Evolutionary conservation across 768 basidiomycete genomes (phyloP), one percentile per base, ranked within the genome.

Genomic region (Agrocybe pediades): DNA sequence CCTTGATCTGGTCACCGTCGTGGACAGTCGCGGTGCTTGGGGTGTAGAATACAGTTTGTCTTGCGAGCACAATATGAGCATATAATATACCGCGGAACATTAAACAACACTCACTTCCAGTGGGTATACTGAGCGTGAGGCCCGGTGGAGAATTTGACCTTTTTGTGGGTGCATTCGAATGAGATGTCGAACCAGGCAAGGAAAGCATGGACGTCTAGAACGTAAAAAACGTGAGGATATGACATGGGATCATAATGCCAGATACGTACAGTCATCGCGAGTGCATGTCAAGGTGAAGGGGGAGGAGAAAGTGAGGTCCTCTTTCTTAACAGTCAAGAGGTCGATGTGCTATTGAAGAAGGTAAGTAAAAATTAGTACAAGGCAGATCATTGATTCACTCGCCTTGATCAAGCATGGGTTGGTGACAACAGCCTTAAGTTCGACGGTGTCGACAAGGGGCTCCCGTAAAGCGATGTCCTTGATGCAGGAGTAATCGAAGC

Each of bases 401-500:
- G 88, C 93, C 78, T 95, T 96, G 73, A 99, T 80, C 69, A 85
- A 72, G 65, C 81, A 96, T 36, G 97, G 96, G 70, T 95, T 87
- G 2, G 95, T 95, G 39, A 94, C 95, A 52, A 98, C 95, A 2
- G 94, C 77, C 72, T 95, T 96, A 61, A 98, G 75, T 60, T 99
- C 97, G 54, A 99, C 97, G n/a, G 95, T 97, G 73, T 99, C 97
- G 26, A 99, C 97, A 42, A 99, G 79, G 41, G 97, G 97, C 68
- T 99, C 97, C 25, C 91, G 83, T 51, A 99, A 75, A 2, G 97
- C 97, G 61, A 99, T 97, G 69, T 97, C 94, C 74, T 98, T 98
- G 80, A 99, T 98, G 70, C 97, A 98, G 36, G 95, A 97, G 73
- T 92, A 99, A 73, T 99, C 95, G 72, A 99, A 98, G 21, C 97